Evolutionary conservation across 1,139 yeast genomes (phyloP).

Genomic region (Taiozyma sp.): DNA sequence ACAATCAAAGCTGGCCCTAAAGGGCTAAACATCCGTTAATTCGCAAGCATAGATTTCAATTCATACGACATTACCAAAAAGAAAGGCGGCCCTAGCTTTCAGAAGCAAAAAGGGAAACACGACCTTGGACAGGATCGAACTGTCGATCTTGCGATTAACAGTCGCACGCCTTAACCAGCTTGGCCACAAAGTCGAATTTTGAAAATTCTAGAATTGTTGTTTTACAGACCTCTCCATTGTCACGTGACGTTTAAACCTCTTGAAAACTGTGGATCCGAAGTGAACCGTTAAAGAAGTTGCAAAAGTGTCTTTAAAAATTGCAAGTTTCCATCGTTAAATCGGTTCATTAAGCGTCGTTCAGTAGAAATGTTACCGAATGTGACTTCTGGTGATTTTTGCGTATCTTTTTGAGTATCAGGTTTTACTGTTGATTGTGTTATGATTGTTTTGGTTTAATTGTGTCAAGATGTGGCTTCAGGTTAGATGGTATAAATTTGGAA

Average conservation of each 20-base stretch:
- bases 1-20: too few species aligned
- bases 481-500: not conserved
- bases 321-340: not conserved
- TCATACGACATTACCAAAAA: not conserved
- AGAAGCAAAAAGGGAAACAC: slow-evolving; percentile 1
- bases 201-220: not conserved
- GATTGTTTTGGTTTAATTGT: not conserved
- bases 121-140: slow-evolving; percentile 21
- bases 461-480: not conserved
- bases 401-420: not conserved
- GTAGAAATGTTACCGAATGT: not conserved
- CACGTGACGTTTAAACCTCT: not conserved
- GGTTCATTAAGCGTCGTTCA: not conserved
- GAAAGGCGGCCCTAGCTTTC: too few species aligned
- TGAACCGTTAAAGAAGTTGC: not conserved
- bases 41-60: not conserved
- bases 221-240: not conserved
- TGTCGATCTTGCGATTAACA: slow-evolving; percentile 20
- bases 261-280: not conserved
- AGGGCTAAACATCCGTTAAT: not conserved
- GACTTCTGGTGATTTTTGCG: not conserved
- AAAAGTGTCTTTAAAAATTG: not conserved
- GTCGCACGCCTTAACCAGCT: slow-evolving; percentile 22
- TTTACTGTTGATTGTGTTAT: not conserved
- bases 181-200: slow-evolving; percentile 14